Percentiles rank a stretch among this genome's conserved stretches.
Conservation (phyloP, 306 rosid species). For the Citrullus mucosospermus region DNA sequence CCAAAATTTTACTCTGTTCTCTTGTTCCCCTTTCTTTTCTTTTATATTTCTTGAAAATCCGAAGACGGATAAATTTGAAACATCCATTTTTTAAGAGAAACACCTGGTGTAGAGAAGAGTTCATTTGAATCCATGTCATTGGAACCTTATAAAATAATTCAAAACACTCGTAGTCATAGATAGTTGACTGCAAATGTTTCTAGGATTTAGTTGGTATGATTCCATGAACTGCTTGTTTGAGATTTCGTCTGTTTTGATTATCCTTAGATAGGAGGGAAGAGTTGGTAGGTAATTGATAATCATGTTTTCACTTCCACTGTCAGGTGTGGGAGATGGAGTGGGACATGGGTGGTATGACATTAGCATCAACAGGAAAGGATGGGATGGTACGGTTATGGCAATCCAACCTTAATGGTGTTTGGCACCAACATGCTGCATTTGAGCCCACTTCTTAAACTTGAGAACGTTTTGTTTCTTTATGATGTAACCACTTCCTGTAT, state of each 20-base stretch:
- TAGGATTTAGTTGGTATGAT: background rate
- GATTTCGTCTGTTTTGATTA: background rate
- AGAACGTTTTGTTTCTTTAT: background rate
- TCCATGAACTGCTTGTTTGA: background rate
- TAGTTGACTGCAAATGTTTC: background rate
- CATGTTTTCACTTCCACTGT: conserved; percentile 5
- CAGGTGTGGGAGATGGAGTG: conserved; percentile 97
- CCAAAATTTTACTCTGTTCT: background rate
- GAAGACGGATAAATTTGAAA: background rate
- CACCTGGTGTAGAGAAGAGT: background rate
- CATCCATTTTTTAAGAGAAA: background rate
- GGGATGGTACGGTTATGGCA: conserved; percentile 80
- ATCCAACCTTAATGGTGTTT: conserved; percentile 63
- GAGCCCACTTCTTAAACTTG: conserved; percentile 49
- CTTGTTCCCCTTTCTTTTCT: background rate
- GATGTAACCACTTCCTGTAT: conserved; percentile 4
- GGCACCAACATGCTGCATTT: conserved; percentile 85
- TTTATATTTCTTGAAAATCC: background rate
- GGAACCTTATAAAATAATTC: background rate
- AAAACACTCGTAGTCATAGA: too few species aligned
- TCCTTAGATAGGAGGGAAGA: background rate
- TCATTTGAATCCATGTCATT: background rate
- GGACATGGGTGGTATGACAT: conserved; percentile 98
- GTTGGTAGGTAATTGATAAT: background rate
- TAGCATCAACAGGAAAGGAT: conserved; percentile 75